Percentiles rank a stretch among this genome's conserved stretches.
phyloP scores from a whole-genome alignment of 805 yeast species.

The Jamesozyma lodderae region DNA sequence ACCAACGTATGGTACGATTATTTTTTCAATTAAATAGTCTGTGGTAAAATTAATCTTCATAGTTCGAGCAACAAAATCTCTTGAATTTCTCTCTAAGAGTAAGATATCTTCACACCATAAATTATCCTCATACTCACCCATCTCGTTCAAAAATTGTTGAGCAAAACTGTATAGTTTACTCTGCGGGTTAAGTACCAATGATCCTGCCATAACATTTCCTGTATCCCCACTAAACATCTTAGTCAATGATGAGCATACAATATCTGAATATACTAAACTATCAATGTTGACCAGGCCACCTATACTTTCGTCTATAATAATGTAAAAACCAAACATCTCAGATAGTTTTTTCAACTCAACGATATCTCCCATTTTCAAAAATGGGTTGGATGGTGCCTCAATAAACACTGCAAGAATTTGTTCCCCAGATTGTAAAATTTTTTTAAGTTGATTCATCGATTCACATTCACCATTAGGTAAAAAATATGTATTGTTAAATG shows the following conservation, averaged over 20 bases:
- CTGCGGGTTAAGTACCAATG: slow-evolving; percentile 65
- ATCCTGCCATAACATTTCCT: slow-evolving; percentile 92
- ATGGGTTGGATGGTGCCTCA: slow-evolving; percentile 94
- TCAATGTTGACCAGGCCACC: slow-evolving; percentile 84
- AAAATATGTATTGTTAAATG: slow-evolving; percentile 88
- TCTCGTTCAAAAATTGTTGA: slow-evolving; percentile 30
- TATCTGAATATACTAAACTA: slow-evolving; percentile 74
- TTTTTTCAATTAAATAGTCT: slow-evolving; percentile 39
- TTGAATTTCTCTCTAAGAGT: slow-evolving; percentile 81
- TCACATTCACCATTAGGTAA: slow-evolving; percentile 68
- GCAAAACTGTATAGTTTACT: slow-evolving; percentile 43
- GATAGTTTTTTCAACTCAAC: slow-evolving; percentile 55
- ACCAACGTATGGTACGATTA: slow-evolving; percentile 34
- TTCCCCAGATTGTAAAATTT: slow-evolving; percentile 50
- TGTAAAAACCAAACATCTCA: slow-evolving; percentile 59
- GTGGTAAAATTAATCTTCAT: slow-evolving; percentile 46
- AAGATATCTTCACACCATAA: slow-evolving; percentile 91
- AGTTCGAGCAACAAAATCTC: slow-evolving; percentile 71
- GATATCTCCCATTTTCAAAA: slow-evolving; percentile 76
- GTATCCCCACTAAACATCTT: slow-evolving; percentile 84
- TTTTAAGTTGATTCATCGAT: slow-evolving; percentile 52
- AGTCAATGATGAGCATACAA: slow-evolving; percentile 78
- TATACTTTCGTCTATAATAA: slow-evolving; percentile 89
- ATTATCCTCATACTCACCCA: slow-evolving; percentile 55
- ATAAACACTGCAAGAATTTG: slow-evolving; percentile 72